Percentiles rank a stretch among this genome's conserved stretches.
phyloP scores from a whole-genome alignment of 2,329 filamentous ascomycete species.

The Clarireedia sp. region DNA sequence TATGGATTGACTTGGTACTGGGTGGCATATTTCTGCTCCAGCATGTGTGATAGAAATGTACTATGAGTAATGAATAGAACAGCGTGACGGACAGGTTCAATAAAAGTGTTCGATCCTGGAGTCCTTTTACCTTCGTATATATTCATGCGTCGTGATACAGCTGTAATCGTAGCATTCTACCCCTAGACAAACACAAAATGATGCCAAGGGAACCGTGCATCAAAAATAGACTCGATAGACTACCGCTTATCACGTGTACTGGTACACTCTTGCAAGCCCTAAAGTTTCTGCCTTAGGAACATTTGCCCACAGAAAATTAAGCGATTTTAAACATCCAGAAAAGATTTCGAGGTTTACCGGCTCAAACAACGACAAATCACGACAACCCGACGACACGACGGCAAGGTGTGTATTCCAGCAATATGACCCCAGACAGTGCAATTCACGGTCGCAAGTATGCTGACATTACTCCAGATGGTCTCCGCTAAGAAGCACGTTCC shows the following conservation, averaged over 20 bases:
- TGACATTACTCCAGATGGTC: slow-evolving; percentile 64
- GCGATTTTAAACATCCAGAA: slow-evolving; percentile 14
- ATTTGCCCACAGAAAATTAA: slow-evolving; percentile 3
- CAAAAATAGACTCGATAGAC: not conserved
- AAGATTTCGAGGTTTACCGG: slow-evolving; percentile 14
- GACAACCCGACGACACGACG: slow-evolving; percentile 24
- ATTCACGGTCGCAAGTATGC: not conserved
- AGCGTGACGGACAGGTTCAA: not conserved
- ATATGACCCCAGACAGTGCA: not conserved
- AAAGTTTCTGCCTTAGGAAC: slow-evolving; percentile 5
- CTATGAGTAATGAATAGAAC: not conserved
- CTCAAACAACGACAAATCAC: slow-evolving; percentile 23
- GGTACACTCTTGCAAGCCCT: not conserved
- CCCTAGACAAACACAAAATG: too few species aligned
- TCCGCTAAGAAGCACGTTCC: slow-evolving; percentile 98
- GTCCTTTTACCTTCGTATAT: too few species aligned
- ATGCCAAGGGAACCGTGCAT: too few species aligned
- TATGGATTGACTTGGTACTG: not conserved
- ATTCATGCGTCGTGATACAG: too few species aligned
- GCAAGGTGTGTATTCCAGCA: slow-evolving; percentile 19
- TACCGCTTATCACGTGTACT: not conserved
- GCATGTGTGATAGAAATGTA: slow-evolving; percentile 4
- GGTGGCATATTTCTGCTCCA: not conserved
- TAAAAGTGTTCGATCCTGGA: not conserved
- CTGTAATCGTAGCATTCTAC: too few species aligned